Evolutionary conservation across 805 yeast species (phyloP).

Genomic region (Kregervanrija delftensis): DNA sequence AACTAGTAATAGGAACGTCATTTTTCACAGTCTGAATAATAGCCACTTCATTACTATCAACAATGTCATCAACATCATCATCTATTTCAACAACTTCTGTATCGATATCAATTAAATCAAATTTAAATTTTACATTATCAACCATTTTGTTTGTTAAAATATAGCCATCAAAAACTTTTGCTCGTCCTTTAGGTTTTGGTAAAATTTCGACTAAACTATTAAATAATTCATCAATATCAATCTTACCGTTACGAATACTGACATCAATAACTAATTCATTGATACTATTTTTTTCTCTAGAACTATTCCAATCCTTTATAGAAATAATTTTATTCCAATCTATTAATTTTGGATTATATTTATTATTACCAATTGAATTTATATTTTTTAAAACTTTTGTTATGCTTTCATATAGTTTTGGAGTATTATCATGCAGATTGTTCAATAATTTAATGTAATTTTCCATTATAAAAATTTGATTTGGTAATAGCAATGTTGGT

Average conservation of each 20-base stretch:
- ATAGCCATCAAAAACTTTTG: slow-evolving; percentile 46
- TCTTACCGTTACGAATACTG: slow-evolving; percentile 7
- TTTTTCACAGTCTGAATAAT: background rate
- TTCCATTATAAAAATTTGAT: slow-evolving; percentile 16
- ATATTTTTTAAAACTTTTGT: slow-evolving; percentile 3
- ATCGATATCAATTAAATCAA: slow-evolving; percentile 8
- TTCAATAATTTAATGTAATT: slow-evolving; percentile 18
- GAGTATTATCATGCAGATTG: slow-evolving; percentile 10
- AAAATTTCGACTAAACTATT: slow-evolving; percentile 19
- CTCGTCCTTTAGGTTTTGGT: slow-evolving; percentile 36
- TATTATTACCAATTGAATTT: background rate
- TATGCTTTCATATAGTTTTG: slow-evolving; percentile 8
- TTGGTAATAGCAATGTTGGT: slow-evolving; percentile 25
- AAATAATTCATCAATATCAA: slow-evolving; percentile 16
- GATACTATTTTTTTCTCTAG: slow-evolving; percentile 9
- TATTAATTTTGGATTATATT: background rate
- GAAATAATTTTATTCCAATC: slow-evolving; percentile 13
- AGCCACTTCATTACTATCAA: background rate
- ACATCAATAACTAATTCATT: slow-evolving; percentile 10
- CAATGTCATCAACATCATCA: slow-evolving; percentile 1
- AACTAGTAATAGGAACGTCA: background rate
- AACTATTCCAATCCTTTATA: slow-evolving; percentile 9
- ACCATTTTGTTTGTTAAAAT: slow-evolving; percentile 40
- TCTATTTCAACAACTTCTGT: slow-evolving; percentile 4
- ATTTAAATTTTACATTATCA: slow-evolving; percentile 34